Conservation (phyloP, 1,139 yeast genomes). For the Nadsonia starkeyi-henricii region DNA sequence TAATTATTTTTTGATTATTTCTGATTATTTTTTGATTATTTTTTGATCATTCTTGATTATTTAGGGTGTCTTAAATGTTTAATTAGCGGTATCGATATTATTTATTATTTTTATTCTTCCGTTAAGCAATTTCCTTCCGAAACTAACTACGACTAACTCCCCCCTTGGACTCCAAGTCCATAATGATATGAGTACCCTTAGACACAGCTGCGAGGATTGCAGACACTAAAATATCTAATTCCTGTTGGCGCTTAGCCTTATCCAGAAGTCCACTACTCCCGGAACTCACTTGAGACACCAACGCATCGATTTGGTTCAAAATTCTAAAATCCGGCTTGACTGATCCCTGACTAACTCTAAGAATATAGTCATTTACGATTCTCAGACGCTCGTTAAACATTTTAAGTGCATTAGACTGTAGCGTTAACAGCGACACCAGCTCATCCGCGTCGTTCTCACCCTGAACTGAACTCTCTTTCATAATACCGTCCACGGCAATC, state of each 20-base stretch:
- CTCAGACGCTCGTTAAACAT: slow-evolving; percentile 19
- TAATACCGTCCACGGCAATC: slow-evolving; percentile 24
- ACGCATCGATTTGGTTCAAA: background rate
- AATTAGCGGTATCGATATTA: too few relatives aligned
- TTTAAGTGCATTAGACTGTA: slow-evolving; percentile 20
- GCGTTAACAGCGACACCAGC: slow-evolving; percentile 15
- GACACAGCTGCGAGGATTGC: background rate
- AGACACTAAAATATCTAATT: background rate
- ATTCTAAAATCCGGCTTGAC: slow-evolving; percentile 11
- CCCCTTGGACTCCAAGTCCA: background rate
- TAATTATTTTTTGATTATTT: too few relatives aligned
- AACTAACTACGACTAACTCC: too few relatives aligned
- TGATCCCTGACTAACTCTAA: slow-evolving; percentile 11
- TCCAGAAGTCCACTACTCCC: background rate
- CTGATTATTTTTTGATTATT: too few relatives aligned
- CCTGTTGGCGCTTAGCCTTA: background rate
- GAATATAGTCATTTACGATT: slow-evolving; percentile 15
- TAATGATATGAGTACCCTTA: background rate
- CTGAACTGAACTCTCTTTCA: slow-evolving; percentile 12
- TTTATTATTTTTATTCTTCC: too few relatives aligned
- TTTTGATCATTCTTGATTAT: too few relatives aligned
- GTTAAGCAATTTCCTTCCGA: too few relatives aligned
- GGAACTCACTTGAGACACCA: background rate
- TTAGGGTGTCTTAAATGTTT: too few relatives aligned
- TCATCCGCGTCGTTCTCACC: slow-evolving; percentile 6